A percentile compares a stretch with the other conserved stretches of the same genome.
phyloP scores from a whole-genome alignment of 2,329 filamentous ascomycete genomes.

The Fusarium dlaminii region DNA sequence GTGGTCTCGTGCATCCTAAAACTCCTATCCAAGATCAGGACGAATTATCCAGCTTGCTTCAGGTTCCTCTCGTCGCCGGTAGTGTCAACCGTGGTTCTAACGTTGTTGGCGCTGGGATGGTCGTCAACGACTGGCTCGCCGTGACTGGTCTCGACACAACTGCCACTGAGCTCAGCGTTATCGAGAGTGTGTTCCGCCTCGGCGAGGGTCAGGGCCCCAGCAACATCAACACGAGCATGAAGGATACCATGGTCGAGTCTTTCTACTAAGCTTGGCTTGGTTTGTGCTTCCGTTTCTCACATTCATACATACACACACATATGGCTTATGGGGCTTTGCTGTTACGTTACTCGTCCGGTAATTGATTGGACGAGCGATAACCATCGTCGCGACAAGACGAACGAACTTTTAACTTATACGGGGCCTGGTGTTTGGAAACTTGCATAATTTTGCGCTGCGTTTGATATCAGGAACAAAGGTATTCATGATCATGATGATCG shows the following conservation, averaged over 20 bases:
- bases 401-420: slow-evolving; percentile 24
- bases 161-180: slow-evolving; percentile 94
- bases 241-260: slow-evolving; percentile 98
- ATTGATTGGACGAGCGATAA: slow-evolving; percentile 20
- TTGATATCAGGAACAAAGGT: slow-evolving; percentile 25
- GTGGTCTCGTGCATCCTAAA: slow-evolving; percentile 96
- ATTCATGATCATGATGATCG: slow-evolving; percentile 33
- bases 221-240: slow-evolving; percentile 84
- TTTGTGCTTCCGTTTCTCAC: slow-evolving; percentile 8
- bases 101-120: slow-evolving; percentile 82
- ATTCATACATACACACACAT: neutral
- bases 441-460: slow-evolving; percentile 18
- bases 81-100: slow-evolving; percentile 92
- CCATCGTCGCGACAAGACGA: neutral
- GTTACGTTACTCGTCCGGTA: slow-evolving; percentile 14
- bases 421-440: slow-evolving; percentile 39
- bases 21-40: slow-evolving; percentile 98
- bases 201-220: slow-evolving; percentile 85
- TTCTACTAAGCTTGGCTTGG: slow-evolving; percentile 76
- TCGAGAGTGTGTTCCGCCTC: slow-evolving; percentile 95
- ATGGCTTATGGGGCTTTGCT: slow-evolving; percentile 24
- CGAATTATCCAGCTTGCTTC: slow-evolving; percentile 90
- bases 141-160: slow-evolving; percentile 94
- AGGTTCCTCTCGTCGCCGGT: slow-evolving; percentile 94
- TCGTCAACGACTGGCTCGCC: slow-evolving; percentile 87